phyloP scores from a whole-genome alignment of 345 rosid genomes.

The Eucalyptus tenuipes region DNA sequence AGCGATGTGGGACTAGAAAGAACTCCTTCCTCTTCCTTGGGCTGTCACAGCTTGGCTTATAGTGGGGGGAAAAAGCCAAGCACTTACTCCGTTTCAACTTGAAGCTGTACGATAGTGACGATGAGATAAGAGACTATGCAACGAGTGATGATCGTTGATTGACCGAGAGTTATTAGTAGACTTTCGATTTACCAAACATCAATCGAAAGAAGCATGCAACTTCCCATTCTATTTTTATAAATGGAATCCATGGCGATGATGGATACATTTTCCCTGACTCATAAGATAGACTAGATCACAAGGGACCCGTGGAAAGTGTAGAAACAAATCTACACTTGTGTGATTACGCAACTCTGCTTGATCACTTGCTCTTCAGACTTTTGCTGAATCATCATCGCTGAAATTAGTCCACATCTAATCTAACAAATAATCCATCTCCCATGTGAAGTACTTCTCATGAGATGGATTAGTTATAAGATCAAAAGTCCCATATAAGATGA shows the following conservation, averaged over 20 bases:
- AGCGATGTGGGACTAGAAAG: no score
- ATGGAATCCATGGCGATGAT: no score
- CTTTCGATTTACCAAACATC: background rate
- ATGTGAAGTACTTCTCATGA: rapidly evolving
- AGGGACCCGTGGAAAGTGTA: background rate
- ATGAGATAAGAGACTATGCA: no score
- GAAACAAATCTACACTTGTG: background rate
- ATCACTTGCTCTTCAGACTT: background rate
- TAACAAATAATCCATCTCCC: rapidly evolving
- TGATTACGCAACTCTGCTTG: rapidly evolving
- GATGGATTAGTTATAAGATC: background rate
- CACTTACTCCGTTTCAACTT: background rate
- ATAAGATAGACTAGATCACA: background rate
- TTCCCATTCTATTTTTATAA: no score
- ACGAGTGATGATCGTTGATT: rapidly evolving
- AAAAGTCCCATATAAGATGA: background rate
- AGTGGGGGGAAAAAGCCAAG: background rate
- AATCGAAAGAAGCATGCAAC: rapidly evolving
- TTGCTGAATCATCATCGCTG: background rate
- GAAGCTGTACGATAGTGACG: no score
- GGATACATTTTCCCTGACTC: no score
- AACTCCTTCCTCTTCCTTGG: no score
- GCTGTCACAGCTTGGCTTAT: no score
- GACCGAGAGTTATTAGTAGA: background rate
- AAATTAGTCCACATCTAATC: background rate